Evolutionary conservation across 1,139 yeast genomes (phyloP).

Genomic region (Nakaseomyces uthaithaninus): DNA sequence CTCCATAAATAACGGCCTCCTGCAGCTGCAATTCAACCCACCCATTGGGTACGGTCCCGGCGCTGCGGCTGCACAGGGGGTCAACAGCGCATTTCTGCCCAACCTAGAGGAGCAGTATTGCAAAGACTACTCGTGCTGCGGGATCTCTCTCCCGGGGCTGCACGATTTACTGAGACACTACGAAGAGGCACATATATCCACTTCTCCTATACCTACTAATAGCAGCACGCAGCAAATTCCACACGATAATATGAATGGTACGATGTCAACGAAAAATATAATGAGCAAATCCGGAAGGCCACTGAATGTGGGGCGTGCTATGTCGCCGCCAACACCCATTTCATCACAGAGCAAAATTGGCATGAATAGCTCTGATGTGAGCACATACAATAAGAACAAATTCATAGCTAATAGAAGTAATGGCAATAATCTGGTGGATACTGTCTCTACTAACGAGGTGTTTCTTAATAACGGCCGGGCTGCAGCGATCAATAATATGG

Average conservation of each 20-base stretch:
- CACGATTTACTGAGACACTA: constrained; percentile 91
- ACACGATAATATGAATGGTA: not conserved
- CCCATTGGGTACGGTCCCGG: constrained; percentile 38
- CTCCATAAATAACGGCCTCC: constrained; percentile 1
- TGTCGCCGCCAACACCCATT: constrained; percentile 5
- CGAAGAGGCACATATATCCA: constrained; percentile 80
- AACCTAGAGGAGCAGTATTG: constrained; percentile 93
- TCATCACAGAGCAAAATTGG: constrained; percentile 3
- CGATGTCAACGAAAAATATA: constrained; percentile 7
- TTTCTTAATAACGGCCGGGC: constrained; percentile 37
- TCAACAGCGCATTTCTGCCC: constrained; percentile 54
- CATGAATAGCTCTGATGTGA: not conserved
- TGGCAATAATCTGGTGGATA: constrained; percentile 43
- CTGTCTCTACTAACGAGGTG: constrained; percentile 84
- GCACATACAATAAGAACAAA: not conserved
- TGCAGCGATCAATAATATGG: not conserved
- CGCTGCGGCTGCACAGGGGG: constrained; percentile 49
- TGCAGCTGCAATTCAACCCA: constrained; percentile 3
- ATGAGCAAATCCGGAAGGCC: constrained; percentile 7
- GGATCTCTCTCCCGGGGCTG: constrained; percentile 79
- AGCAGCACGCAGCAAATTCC: not conserved
- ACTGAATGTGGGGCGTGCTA: constrained; percentile 2
- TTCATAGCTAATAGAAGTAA: constrained; percentile 16
- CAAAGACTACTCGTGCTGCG: constrained; percentile 94
- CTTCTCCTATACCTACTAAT: constrained; percentile 3